Conservation (phyloP, 495 filamentous ascomycete genomes). For the Podospora didyma region DNA sequence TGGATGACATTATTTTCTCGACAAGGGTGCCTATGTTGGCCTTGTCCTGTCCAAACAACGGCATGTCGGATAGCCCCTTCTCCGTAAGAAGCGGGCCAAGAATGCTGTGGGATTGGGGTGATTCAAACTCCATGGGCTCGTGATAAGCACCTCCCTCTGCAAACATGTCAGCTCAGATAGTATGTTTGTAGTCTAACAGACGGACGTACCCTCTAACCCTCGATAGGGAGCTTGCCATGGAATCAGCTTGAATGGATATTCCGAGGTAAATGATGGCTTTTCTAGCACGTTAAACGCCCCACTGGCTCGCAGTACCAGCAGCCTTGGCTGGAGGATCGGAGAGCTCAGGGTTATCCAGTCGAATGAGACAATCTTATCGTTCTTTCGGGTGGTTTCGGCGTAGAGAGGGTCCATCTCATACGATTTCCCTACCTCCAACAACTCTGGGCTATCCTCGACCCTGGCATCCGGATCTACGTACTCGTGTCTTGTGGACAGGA, state of each 20-base stretch:
- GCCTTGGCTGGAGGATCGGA: conserved; percentile 57
- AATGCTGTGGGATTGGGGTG: conserved; percentile 35
- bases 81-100: conserved; percentile 43
- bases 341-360: conserved; percentile 72
- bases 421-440: conserved; percentile 49
- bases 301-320: conserved; percentile 64
- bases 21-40: conserved; percentile 26
- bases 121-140: conserved; percentile 42
- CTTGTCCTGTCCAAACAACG: conserved; percentile 42
- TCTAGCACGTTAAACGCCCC: conserved; percentile 64
- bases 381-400: conserved; percentile 41
- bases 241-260: conserved; percentile 46
- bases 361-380: conserved; percentile 73
- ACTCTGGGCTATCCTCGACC: conserved; percentile 41
- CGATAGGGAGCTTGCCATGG: conserved; percentile 44
- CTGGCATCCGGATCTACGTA: conserved; percentile 37
- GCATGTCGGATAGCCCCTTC: conserved; percentile 35
- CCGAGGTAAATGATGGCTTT: conserved; percentile 52
- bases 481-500: conserved; percentile 65
- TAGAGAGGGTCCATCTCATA: conserved; percentile 51
- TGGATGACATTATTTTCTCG: conserved; percentile 26
- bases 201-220: conserved; percentile 38
- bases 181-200: neutral
- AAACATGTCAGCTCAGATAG: conserved; percentile 9
- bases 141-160: conserved; percentile 42